phyloP scores from a whole-genome alignment of 1,284 basidiomycete genomes.

The Austroboletus novae-zelandiae region DNA sequence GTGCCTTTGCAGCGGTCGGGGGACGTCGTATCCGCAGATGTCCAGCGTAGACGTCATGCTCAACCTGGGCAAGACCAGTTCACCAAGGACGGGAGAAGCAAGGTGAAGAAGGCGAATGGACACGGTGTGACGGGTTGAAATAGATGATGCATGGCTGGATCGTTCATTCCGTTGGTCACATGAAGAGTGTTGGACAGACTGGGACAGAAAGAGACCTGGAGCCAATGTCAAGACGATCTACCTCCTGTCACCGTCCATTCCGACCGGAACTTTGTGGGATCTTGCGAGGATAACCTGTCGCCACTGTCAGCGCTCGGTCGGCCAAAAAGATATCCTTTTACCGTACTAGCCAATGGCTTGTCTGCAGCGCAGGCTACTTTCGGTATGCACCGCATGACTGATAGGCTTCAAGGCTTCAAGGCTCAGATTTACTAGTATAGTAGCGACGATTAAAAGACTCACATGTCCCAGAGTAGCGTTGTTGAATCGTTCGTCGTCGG shows the following conservation, averaged over 20 bases:
- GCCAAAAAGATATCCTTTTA: no score
- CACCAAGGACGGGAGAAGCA: background rate
- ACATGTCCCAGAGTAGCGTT: no score
- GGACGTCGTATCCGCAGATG: conserved; percentile 19
- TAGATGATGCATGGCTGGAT: background rate
- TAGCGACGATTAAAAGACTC: no score
- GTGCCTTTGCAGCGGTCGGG: conserved; percentile 44
- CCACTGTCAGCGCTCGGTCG: no score
- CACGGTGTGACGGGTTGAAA: background rate
- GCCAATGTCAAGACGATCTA: background rate
- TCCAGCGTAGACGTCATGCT: conserved; percentile 17
- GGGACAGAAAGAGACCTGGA: background rate
- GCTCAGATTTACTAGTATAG: no score
- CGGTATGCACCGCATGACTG: background rate
- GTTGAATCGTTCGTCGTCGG: no score
- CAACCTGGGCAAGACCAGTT: background rate
- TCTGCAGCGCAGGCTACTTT: background rate
- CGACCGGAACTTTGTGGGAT: no score
- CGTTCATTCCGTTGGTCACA: conserved; percentile 2
- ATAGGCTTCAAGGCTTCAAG: no score
- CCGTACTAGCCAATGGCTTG: background rate
- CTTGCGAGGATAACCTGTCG: no score
- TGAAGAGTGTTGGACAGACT: background rate
- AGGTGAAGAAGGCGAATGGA: background rate
- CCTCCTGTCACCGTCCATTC: no score